phyloP scores from a whole-genome alignment of 352 stramenopile genomes.

The Pythium chondricola region DNA sequence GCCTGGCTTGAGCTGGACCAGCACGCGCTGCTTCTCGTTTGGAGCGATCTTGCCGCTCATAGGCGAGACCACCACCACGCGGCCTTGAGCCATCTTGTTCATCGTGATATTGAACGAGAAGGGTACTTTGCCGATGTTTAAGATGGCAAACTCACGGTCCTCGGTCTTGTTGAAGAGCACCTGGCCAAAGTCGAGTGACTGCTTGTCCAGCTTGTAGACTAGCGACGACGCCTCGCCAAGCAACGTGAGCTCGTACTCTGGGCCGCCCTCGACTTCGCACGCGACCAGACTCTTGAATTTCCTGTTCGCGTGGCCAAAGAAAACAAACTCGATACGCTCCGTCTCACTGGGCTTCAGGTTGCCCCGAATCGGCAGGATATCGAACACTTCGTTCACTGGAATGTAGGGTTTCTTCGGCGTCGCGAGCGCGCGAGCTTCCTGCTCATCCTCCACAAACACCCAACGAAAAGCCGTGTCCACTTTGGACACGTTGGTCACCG shows the following conservation, averaged over 20 bases:
- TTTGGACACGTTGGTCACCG: slow-evolving; percentile 88
- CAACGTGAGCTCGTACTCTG: slow-evolving; percentile 90
- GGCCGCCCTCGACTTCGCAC: slow-evolving; percentile 91
- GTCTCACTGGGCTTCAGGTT: slow-evolving; percentile 80
- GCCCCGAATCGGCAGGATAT: slow-evolving; percentile 91
- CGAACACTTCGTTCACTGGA: slow-evolving; percentile 92
- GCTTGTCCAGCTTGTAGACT: slow-evolving; percentile 88
- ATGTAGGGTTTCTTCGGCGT: slow-evolving; percentile 83
- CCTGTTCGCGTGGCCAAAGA: slow-evolving; percentile 90
- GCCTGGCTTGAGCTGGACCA: slow-evolving; percentile 82
- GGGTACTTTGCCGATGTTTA: slow-evolving; percentile 91
- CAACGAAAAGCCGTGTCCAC: slow-evolving; percentile 87
- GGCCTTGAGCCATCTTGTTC: slow-evolving; percentile 31
- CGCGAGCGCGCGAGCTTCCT: slow-evolving; percentile 43
- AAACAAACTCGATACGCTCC: slow-evolving; percentile 91
- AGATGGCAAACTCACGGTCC: slow-evolving; percentile 89
- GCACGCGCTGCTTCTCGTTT: slow-evolving; percentile 86
- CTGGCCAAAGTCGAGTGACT: slow-evolving; percentile 90
- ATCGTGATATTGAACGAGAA: slow-evolving; percentile 76
- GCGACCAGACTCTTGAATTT: slow-evolving; percentile 87
- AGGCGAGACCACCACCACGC: slow-evolving; percentile 73
- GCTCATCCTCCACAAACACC: slow-evolving; percentile 93
- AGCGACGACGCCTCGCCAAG: slow-evolving; percentile 89
- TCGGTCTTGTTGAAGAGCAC: slow-evolving; percentile 91
- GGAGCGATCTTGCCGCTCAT: slow-evolving; percentile 78